Conservation (phyloP, 345 rosid species). For the Eucalyptus pauciflora region DNA sequence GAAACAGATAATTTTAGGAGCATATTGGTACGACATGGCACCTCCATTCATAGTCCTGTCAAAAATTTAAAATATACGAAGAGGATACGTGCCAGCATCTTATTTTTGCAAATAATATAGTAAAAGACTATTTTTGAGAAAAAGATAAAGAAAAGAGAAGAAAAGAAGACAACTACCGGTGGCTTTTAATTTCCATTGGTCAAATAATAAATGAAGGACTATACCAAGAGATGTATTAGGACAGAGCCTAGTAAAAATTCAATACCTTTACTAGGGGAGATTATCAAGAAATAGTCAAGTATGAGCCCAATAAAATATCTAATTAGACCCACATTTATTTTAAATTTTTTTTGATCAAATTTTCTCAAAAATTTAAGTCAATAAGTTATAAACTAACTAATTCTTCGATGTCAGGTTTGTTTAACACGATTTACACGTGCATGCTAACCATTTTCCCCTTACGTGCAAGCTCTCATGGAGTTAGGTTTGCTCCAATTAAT, state of each 20-base stretch:
- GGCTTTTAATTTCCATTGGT: neutral
- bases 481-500: too few species aligned
- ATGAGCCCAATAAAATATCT: too few species aligned
- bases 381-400: too few species aligned
- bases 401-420: too few species aligned
- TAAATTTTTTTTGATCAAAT: too few species aligned
- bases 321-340: fast-evolving
- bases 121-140: neutral
- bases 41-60: neutral
- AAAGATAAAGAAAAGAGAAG: neutral
- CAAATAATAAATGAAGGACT: neutral
- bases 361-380: too few species aligned
- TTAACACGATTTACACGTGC: too few species aligned
- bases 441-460: too few species aligned
- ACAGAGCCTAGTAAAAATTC: neutral
- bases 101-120: neutral
- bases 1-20: neutral
- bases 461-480: too few species aligned
- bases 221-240: neutral
- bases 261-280: too few species aligned
- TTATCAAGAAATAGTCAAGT: neutral
- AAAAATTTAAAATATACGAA: neutral
- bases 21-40: neutral
- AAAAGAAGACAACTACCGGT: neutral
- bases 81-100: neutral